Evolutionary conservation across 2,329 filamentous ascomycete species (phyloP).

Genomic region (Fusarium hainanense): DNA sequence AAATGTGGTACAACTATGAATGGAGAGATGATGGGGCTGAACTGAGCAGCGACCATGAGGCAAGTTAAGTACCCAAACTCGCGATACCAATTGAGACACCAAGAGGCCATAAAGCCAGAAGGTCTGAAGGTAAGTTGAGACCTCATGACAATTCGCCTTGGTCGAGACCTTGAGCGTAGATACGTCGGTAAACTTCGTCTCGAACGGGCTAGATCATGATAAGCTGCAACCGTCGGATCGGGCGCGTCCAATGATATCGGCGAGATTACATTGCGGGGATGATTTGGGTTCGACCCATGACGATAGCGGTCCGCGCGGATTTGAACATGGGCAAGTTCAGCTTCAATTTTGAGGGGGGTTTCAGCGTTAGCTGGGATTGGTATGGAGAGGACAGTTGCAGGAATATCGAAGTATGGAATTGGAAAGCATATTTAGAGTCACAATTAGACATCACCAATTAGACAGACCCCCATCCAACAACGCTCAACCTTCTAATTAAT

Average conservation of each 20-base stretch:
- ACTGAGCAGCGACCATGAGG: not conserved
- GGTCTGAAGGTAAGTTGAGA: not conserved
- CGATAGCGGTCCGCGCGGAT: constrained; percentile 21
- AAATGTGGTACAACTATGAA: too few relatives aligned
- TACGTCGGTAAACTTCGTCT: constrained; percentile 8
- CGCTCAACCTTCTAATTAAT: too few relatives aligned
- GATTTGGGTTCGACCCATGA: not conserved
- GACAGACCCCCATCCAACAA: too few relatives aligned
- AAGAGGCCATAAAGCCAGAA: not conserved
- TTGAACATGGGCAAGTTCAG: not conserved
- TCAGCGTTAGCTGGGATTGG: not conserved
- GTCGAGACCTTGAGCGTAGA: constrained; percentile 1
- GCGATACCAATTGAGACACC: not conserved
- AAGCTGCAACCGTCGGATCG: constrained; percentile 25
- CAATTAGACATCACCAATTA: not conserved
- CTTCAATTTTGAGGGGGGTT: not conserved
- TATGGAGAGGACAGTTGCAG: too few relatives aligned
- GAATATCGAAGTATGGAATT: too few relatives aligned
- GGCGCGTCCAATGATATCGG: not conserved
- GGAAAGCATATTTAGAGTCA: not conserved
- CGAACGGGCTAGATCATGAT: constrained; percentile 3
- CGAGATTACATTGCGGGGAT: not conserved
- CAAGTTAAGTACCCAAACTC: constrained; percentile 3
- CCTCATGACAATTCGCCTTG: not conserved
- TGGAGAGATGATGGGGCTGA: not conserved